Evolutionary conservation across 2,329 filamentous ascomycete species (phyloP).

Genomic region (Pseudogymnoascus sp.): DNA sequence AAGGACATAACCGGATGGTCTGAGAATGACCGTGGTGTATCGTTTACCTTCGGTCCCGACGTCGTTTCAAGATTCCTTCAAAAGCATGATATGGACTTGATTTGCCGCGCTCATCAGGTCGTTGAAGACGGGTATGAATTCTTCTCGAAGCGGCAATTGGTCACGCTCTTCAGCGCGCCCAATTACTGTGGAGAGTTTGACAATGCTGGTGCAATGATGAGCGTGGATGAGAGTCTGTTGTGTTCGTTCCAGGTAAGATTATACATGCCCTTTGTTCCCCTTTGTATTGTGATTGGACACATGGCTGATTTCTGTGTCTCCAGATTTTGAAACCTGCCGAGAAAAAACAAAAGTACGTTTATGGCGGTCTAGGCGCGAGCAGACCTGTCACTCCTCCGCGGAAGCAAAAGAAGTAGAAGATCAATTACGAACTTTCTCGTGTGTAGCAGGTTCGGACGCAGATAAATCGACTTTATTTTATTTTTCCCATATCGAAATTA

Average conservation of each 20-base stretch:
- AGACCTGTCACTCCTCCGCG: constrained; percentile 62
- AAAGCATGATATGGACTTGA: constrained; percentile 99
- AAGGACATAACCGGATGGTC: constrained; percentile 99
- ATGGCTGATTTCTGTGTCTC: constrained; percentile 18
- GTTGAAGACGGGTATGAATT: constrained; percentile 99
- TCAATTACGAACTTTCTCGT: constrained; percentile 64
- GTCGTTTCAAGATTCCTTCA: constrained; percentile 95
- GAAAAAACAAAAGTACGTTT: constrained; percentile 99
- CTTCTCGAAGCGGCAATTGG: constrained; percentile 96
- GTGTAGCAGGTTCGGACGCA: constrained; percentile 89
- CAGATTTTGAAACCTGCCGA: constrained; percentile 98
- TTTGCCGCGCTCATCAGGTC: constrained; percentile 96
- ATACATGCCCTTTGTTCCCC: neutral
- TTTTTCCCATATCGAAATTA: constrained; percentile 3
- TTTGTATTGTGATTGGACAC: neutral
- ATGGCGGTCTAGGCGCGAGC: constrained; percentile 62
- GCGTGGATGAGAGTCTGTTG: constrained; percentile 93
- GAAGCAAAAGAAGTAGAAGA: constrained; percentile 64
- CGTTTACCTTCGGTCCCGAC: constrained; percentile 96
- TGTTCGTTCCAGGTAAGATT: constrained; percentile 87
- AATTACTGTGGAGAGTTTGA: constrained; percentile 99
- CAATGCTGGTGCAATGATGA: constrained; percentile 99
- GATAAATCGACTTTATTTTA: constrained; percentile 47
- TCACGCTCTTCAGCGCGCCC: constrained; percentile 94
- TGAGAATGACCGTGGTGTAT: constrained; percentile 97